Evolutionary conservation across 805 yeast genomes (phyloP).

Genomic region (Yarrowia sp.): DNA sequence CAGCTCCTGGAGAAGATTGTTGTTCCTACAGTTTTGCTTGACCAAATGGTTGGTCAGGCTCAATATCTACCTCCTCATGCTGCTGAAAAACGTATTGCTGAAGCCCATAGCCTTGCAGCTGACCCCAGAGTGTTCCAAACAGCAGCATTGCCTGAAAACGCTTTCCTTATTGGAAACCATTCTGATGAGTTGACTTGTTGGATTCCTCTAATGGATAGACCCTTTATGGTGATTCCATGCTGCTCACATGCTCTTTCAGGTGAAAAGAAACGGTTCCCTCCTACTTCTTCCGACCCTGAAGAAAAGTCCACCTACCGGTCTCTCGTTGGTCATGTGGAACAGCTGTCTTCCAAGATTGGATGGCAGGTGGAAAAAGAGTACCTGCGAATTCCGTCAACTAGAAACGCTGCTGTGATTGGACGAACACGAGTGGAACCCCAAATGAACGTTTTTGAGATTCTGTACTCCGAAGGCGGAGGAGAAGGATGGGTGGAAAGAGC

Average conservation of each 20-base stretch:
- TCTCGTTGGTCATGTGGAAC: constrained; percentile 79
- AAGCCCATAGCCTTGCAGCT: background rate
- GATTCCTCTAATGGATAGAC: constrained; percentile 77
- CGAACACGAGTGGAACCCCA: constrained; percentile 43
- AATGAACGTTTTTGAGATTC: constrained; percentile 52
- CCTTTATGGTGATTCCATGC: constrained; percentile 91
- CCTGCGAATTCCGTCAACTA: constrained; percentile 88
- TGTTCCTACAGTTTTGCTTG: constrained; percentile 69
- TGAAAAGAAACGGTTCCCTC: constrained; percentile 60
- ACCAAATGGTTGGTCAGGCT: constrained; percentile 34
- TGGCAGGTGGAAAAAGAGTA: constrained; percentile 85
- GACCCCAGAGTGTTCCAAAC: constrained; percentile 22
- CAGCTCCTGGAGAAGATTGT: constrained; percentile 72
- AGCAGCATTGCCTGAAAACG: constrained; percentile 47
- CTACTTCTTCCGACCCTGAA: constrained; percentile 32
- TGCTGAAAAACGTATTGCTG: background rate
- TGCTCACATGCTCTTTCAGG: constrained; percentile 89
- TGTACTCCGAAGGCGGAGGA: constrained; percentile 82
- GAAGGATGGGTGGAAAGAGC: constrained; percentile 86
- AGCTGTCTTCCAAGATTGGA: constrained; percentile 63
- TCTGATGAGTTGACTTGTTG: constrained; percentile 94
- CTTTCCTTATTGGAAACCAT: constrained; percentile 90
- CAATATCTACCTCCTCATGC: constrained; percentile 9
- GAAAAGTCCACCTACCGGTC: constrained; percentile 74
- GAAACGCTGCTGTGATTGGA: constrained; percentile 89